Evolutionary conservation across 345 rosid species (phyloP), one percentile per base, ranked within the genome.

Genomic region (Citropsis articulata): DNA sequence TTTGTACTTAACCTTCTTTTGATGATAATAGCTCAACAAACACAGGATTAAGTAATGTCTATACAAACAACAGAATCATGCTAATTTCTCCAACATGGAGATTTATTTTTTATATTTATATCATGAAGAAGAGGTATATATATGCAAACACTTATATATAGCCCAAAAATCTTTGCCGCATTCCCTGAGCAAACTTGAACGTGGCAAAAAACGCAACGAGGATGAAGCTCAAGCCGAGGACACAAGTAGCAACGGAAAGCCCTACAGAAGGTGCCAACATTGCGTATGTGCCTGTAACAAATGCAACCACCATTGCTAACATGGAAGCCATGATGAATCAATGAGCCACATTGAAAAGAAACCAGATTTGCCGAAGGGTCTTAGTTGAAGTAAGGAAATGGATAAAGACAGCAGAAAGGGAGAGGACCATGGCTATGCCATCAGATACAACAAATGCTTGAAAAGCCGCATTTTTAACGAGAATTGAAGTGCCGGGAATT

Each of bases 101-200:
- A 38, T 38, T 38, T 38, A 38, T 38, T 38, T 38, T 38, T 38
- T 38, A 10, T 38, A 38, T 1, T 38, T 38, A 8, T 38, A 38
- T 9, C 12, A 8, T 38, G 10, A 38, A 36, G 40, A 0, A 7
- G 40, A 7, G 42, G 42, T 38, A 38, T 38, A 8, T 38, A 38
- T 8, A 38, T 2, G 7, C 6, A 6, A 0, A 1, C 2, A 1
- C 8, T 38, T 38, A 38, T 8, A 38, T 8, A 38, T 2, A 42
- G 48, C 48, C 10, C 48, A 10, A 9, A 9, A 0, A 2, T 0
- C 0, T 42, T 9, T 42, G 14, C 48, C 0, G 0, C 0, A 0
- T 0, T 42, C 4, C 4, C 9, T 10, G 0, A 9, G 14, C 48
- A 42, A 10, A 42, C 14, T 42, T 42, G 48, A 42, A 42, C 48